Evolutionary conservation across 2,329 filamentous ascomycete species (phyloP).

Genomic region (Xylaria digitata): DNA sequence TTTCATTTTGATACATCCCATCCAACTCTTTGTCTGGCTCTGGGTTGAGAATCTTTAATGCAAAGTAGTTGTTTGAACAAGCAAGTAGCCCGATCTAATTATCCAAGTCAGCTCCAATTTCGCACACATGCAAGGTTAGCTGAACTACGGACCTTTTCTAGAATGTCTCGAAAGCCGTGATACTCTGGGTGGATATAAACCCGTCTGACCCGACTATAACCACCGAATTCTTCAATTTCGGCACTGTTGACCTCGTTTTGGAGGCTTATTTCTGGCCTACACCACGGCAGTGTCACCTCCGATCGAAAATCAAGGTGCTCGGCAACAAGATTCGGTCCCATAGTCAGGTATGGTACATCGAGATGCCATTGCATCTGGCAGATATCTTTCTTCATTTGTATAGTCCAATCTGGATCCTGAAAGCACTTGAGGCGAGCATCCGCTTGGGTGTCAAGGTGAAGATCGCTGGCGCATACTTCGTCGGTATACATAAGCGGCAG

Average conservation of each 20-base stretch:
- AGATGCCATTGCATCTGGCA: not conserved
- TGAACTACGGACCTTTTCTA: not conserved
- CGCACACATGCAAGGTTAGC: not conserved
- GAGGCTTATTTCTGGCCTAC: no score
- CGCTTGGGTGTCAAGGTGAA: not conserved
- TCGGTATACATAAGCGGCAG: constrained; percentile 3
- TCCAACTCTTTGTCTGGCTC: not conserved
- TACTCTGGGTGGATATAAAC: constrained; percentile 12
- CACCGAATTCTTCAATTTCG: not conserved
- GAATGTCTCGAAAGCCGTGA: constrained; percentile 7
- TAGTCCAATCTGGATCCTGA: no score
- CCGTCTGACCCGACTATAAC: constrained; percentile 1
- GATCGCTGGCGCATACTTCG: not conserved
- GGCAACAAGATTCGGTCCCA: not conserved
- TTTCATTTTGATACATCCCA: not conserved
- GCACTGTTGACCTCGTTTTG: not conserved
- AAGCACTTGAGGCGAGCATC: not conserved
- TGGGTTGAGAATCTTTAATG: constrained; percentile 3
- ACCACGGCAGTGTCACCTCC: constrained; percentile 5
- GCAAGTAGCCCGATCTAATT: constrained; percentile 1
- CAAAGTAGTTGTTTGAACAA: not conserved
- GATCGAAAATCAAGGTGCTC: not conserved
- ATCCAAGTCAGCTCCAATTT: no score
- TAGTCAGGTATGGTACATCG: constrained; percentile 10
- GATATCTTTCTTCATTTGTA: not conserved